Evolutionary conservation across 192 early-diverging fungal species (phyloP), one percentile per base, ranked within the genome.

Genomic region (Coemansia sp.): DNA sequence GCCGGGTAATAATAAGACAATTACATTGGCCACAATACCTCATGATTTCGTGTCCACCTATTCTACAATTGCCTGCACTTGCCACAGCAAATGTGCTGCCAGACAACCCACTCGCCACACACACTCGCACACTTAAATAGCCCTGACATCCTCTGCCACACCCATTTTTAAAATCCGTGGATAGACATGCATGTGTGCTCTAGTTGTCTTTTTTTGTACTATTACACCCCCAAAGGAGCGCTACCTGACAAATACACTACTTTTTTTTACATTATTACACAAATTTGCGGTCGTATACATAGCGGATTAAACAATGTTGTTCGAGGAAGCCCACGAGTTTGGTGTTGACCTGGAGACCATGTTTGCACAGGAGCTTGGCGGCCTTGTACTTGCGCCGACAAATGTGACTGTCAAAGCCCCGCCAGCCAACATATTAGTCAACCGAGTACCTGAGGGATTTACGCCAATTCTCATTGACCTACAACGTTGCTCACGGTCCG

Each of bases 381-480:
- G 60, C 1, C 2, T 77, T 24, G 67, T 67, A 18, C 45, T 70
- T 25, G 73, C 67, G 9, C 73, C 73, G 7, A 67, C 38, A 14
- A 67, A 63, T 9, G 53, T 77, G 1, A 45, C 14, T 21, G 60
- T 66, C 25, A 56, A 19, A 30, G 40, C 25, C 3, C 65, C 69
- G 5, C 66, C 76, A 4, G 49, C 65, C 8, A 60, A 66, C n/a
- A 47, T 73, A 4, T 60, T 72, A 0, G 69, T 79, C 29, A 79
- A 72, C 60, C 54, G 70, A 12, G 70, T 79, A 0, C 76, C 76
- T 0, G 58, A 72, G 0, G 76, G 76, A 0, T 79, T 65, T 40
- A 64, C 64, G 1, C 69, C 76, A 0, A 69, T 79, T 18, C 56
- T 79, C 29, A 72, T 79, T 27, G 64, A 79, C 33, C 45, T 79